Conservation (phyloP, 768 basidiomycete genomes). For the Crepidotus variabilis region DNA sequence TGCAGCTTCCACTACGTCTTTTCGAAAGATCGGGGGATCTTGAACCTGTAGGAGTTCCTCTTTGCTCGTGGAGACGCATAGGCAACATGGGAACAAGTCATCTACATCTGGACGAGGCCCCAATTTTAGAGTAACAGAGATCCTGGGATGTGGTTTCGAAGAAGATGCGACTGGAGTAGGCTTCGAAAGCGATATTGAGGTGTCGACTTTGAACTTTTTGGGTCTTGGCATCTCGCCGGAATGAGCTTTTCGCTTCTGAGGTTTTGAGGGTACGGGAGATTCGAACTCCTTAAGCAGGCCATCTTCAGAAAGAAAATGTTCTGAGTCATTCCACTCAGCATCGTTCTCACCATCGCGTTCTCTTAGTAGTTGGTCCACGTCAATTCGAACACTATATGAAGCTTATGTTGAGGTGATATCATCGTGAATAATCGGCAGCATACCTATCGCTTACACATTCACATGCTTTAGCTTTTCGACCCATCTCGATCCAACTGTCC, state of each 20-base stretch:
- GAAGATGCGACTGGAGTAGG: constrained; percentile 16
- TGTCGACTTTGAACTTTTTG: constrained; percentile 43
- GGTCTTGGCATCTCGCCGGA: constrained; percentile 31
- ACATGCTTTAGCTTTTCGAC: constrained; percentile 74
- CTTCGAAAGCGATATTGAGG: constrained; percentile 27
- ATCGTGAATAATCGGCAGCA: constrained; percentile 3
- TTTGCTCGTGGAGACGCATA: constrained; percentile 52
- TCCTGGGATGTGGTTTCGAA: constrained; percentile 27
- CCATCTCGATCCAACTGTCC: constrained; percentile 90
- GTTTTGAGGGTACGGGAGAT: no score
- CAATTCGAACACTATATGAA: constrained; percentile 76
- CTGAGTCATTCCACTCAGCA: background rate
- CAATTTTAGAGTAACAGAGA: constrained; percentile 63
- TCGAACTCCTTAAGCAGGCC: no score
- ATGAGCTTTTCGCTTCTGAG: constrained; percentile 32
- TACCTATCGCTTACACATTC: constrained; percentile 75
- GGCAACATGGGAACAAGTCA: constrained; percentile 61
- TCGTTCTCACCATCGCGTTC: constrained; percentile 25
- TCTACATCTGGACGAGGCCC: constrained; percentile 56
- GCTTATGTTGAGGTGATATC: background rate
- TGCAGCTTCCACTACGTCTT: constrained; percentile 46
- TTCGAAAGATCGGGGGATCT: constrained; percentile 57
- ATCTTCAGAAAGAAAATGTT: no score
- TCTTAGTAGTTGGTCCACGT: constrained; percentile 81
- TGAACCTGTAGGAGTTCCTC: constrained; percentile 63